These are phyloP conservation scores for Euclidium syriacum DNA, from an alignment of 345 rosid species.

Conservation along the genomic window DNA sequence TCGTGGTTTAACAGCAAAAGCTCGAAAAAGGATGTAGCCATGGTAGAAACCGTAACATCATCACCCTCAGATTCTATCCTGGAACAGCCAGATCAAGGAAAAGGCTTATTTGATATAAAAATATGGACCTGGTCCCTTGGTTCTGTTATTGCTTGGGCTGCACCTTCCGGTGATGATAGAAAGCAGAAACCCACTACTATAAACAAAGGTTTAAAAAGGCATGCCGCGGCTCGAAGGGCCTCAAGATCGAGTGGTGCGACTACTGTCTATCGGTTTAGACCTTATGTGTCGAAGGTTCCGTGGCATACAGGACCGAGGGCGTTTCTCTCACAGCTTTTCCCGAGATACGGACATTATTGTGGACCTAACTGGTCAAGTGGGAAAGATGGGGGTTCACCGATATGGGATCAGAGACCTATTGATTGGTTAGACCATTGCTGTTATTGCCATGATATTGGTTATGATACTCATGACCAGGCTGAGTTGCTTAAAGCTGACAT, in stretches of 20 bases:
- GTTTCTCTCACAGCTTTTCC: constrained; percentile 83
- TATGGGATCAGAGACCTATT: constrained; percentile 94
- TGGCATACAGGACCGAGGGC: constrained; percentile 96
- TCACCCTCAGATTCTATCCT: constrained; percentile 21
- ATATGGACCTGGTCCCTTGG: constrained; percentile 60
- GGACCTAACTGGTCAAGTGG: constrained; percentile 99
- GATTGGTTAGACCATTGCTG: constrained; percentile 98
- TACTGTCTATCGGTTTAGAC: constrained; percentile 63
- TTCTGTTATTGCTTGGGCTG: constrained; percentile 54
- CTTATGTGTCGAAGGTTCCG: constrained; percentile 87
- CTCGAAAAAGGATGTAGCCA: constrained; percentile 33
- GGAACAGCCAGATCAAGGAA: constrained; percentile 36
- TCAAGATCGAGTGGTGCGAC: constrained; percentile 17
- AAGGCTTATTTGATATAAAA: constrained; percentile 37
- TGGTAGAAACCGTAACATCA: constrained; percentile 32
- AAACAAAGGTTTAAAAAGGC: constrained; percentile 56
- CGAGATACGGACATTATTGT: constrained; percentile 92
- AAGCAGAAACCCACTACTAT: constrained; percentile 48
- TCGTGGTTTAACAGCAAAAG: constrained; percentile 37
- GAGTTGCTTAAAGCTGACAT: constrained; percentile 79
- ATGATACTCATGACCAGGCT: constrained; percentile 86
- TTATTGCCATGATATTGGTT: constrained; percentile 96
- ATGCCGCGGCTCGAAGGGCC: constrained; percentile 28
- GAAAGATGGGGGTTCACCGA: constrained; percentile 65
- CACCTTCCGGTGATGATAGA: constrained; percentile 30